phyloP scores from a whole-genome alignment of 805 yeast genomes.

The Suhomyces kilbournensis region DNA sequence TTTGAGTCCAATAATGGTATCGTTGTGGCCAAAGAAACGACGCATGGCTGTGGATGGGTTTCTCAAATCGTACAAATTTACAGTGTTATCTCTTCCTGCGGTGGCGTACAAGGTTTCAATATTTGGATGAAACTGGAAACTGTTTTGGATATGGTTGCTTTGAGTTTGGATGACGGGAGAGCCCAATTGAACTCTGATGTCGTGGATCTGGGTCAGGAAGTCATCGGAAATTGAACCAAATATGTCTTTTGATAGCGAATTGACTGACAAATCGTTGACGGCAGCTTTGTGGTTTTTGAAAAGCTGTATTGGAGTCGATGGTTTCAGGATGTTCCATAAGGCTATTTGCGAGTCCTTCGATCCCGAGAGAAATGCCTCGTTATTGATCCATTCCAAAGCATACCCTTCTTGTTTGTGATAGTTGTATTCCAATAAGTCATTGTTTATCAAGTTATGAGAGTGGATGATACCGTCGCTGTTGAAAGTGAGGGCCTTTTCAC shows the following conservation, averaged over 20 bases:
- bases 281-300: slow-evolving; percentile 53
- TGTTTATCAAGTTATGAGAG: slow-evolving; percentile 31
- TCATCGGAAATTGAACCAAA: slow-evolving; percentile 77
- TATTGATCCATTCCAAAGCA: slow-evolving; percentile 65
- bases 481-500: slow-evolving; percentile 51
- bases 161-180: slow-evolving; percentile 45
- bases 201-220: slow-evolving; percentile 57
- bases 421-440: slow-evolving; percentile 29
- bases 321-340: slow-evolving; percentile 58
- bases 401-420: slow-evolving; percentile 66
- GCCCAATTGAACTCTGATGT: slow-evolving; percentile 38
- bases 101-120: slow-evolving; percentile 60
- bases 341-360: slow-evolving; percentile 68
- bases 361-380: slow-evolving; percentile 52
- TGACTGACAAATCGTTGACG: slow-evolving; percentile 69
- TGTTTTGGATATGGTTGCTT: slow-evolving; percentile 58
- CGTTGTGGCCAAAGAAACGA: slow-evolving; percentile 63
- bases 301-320: slow-evolving; percentile 45
- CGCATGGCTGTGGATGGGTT: slow-evolving; percentile 58
- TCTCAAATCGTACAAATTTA: slow-evolving; percentile 73
- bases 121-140: slow-evolving; percentile 63
- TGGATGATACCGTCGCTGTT: slow-evolving; percentile 51
- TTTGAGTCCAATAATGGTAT: slow-evolving; percentile 38
- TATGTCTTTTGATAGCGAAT: slow-evolving; percentile 30
- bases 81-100: slow-evolving; percentile 74